Base-by-base conservation (phyloP, 2,329 filamentous ascomycete genomes). In the Fusarium sp. region DNA sequence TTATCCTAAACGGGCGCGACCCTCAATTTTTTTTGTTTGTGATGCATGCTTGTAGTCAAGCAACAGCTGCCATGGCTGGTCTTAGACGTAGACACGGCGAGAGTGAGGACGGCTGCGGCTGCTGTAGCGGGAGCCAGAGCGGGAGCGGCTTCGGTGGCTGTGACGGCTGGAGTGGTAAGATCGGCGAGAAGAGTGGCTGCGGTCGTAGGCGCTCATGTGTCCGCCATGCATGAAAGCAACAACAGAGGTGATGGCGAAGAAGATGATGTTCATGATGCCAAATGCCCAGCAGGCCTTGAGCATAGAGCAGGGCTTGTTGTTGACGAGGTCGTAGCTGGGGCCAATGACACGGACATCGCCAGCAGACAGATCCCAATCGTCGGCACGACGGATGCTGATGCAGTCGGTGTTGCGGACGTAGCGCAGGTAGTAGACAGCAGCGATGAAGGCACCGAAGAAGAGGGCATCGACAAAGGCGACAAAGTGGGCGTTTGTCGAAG, bases 231-330 rank as follows among this genome's bases (percentile, higher is more conserved):
- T 78, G 69, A 84, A 87, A 26, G 94, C 93, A 43, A 96, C 83
- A 28, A 95, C 81, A 52, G 89, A 87, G 5, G 93, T 96, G 76
- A 91, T 83, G 78, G 91, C 90, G 82, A 97, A 97, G 78, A 95
- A 91, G 69, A 96, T 83, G 71, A 85, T 84, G 79, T 96, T 93
- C 86, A 98, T 97, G 79, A 98, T 98, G 49, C 88, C 94, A 72
- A 98, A 90, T 4, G 94, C 95, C 81, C 94, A 98, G 71, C 85
- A 87, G 1, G 95, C 92, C 87, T 98, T 98, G 76, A 97, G 88
- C 93, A 98, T 96, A 50, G 91, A 88, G 81, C 95, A 98, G 7
- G 89, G 88, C 85, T 95, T 95, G 80, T 93, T 86, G 38, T 90
- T 79, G 54, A 86, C 79, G 40, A 90, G 76, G 42, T 85, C 79